Base-by-base conservation (phyloP, 805 yeast species). In the Brettanomyces bruxellensis region DNA sequence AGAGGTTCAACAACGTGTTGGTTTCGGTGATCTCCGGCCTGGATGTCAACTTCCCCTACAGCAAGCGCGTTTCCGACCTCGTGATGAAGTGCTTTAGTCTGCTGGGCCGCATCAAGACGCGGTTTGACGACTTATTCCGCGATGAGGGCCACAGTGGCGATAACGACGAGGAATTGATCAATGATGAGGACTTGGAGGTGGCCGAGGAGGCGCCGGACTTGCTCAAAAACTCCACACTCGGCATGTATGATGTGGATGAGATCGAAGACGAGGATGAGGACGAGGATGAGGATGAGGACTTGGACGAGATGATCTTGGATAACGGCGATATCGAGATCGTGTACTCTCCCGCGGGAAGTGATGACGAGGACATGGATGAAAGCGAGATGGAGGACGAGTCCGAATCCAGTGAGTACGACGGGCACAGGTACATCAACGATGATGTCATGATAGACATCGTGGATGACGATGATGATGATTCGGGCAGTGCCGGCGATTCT, bases 211-310 rank as follows among this genome's bases (percentile, higher is more conserved):
- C 89, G 0, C 89, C 95, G 0, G 90, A 90, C 60, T 69, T 90
- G 57, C 80, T 91, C 63, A 71, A 83, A 37, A 90, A 93, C 59
- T 90, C 97, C 0, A 86, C 97, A 0, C 70, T 91, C 38, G 97
- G 96, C 1, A 90, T 91, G 95, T 91, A 84, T 60, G 97, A 91
- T 55, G 81, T 86, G 37, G 86, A 75, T 34, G 93, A 83, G 44
- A 73, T 76, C 34, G 69, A 65, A 12, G 64, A 58, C 34, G 67
- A 59, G 24, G 65, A 57, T n/a, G 68, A 57, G 22, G 60, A 53
- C 6, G 63, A 52, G 5, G 64, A 58, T 23, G 63, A 55, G 6
- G 45, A 13, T 25, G 68, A 57, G 22, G 60, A 53, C 6, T 62
- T 52, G 6, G 63, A 58, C 22, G 64, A 56, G 5, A 40, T 8